These are phyloP conservation scores for Saccharum officinarum DNA, from an alignment of 176 grass and related monocot species.

Conservation along the genomic window DNA sequence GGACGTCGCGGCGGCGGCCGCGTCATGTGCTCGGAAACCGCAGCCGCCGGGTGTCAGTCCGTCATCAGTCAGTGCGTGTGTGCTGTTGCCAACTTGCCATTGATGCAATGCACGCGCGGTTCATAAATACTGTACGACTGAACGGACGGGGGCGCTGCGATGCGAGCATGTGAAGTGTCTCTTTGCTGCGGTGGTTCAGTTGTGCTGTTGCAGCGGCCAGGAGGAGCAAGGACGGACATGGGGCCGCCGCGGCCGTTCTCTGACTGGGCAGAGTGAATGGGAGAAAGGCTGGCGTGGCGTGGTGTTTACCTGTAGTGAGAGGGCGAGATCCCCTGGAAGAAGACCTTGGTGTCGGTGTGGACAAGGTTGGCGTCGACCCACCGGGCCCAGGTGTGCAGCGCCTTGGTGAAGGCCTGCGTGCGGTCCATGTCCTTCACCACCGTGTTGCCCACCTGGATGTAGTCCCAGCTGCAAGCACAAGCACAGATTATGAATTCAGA, in stretches of 20 bases:
- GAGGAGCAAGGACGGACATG: not conserved
- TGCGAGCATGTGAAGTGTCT: too few species aligned
- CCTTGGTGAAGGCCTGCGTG: constrained; percentile 65
- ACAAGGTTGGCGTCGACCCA: constrained; percentile 69
- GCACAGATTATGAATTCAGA: too few species aligned
- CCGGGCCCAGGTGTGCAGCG: constrained; percentile 66
- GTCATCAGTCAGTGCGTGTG: too few species aligned
- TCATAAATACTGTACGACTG: too few species aligned
- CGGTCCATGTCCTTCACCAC: constrained; percentile 69
- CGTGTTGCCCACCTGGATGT: constrained; percentile 48
- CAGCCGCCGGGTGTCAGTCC: too few species aligned
- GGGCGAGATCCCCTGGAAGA: constrained; percentile 85
- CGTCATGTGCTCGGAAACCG: too few species aligned
- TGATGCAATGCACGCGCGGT: too few species aligned
- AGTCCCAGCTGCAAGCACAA: constrained; percentile 92
- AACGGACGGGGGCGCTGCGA: too few species aligned
- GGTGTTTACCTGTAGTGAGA: constrained; percentile 56
- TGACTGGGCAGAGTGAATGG: not conserved
- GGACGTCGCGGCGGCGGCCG: too few species aligned
- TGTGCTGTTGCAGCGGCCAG: constrained; percentile 1
- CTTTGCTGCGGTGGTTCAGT: constrained; percentile 10
- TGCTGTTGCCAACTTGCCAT: too few species aligned
- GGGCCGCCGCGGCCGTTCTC: not conserved
- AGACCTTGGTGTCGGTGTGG: constrained; percentile 49
- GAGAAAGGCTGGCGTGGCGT: too few species aligned